Evolutionary conservation across 495 filamentous ascomycete genomes (phyloP), one percentile per base, ranked within the genome.

Genomic region (Xylaria sp.): DNA sequence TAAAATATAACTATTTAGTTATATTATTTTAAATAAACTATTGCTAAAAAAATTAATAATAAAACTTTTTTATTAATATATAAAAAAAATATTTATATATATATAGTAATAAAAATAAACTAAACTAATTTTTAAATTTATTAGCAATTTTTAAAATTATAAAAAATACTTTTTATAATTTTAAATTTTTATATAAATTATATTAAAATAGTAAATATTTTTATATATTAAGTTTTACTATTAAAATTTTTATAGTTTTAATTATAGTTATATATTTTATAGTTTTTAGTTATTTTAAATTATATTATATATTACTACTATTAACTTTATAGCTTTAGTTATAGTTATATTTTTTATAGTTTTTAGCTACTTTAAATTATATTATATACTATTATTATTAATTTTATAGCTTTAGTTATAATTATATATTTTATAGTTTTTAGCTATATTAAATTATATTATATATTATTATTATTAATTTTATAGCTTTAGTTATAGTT

Each of bases 141-240:
- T 50, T 50, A 50, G 19, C 19, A 50, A 55, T 55, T 55, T 55
- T 29, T n/a, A 55, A 55, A 55, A 55, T 55, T 55, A 55, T 7
- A 7, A 55, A 55, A 24, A 26, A 0, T 3, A 31, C 15, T 29
- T 55, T 55, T 55, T 31, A 55, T 8, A 24, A 26, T 55, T 55
- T 31, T 26, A 55, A 26, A 31, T 55, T 14, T 31, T n/a, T 55
- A 55, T 55, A 55, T 55, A 55, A 55, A 55, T 55, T 7, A 26
- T 26, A 55, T 55, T 43, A 5, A 55, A 55, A 1, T 26, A 4
- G 29, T 8, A n/a, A n/a, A 4, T 55, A 2, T 31, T 55, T 55
- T 55, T 15, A 50, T 21, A 24, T 7, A 50, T 50, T 50, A 15
- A 50, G 8, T n/a, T 50, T 50, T 50, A 50, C 21, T 50, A 50